Base-by-base conservation (phyloP, 805 yeast species). In the Sugiyamaella floridensis region DNA sequence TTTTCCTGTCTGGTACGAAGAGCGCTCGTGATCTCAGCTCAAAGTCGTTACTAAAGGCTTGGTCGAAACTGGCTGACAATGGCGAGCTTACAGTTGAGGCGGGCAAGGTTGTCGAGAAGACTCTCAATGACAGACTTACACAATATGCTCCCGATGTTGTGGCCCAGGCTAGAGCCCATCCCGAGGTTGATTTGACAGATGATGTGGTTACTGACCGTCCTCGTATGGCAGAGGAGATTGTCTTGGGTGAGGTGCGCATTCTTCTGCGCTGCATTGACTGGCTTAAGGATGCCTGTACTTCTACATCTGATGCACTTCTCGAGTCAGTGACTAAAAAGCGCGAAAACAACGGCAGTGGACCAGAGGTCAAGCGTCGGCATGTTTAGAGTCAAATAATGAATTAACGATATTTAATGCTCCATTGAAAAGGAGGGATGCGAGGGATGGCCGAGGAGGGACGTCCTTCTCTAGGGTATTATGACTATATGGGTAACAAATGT, bases 171-270 rank as follows among this genome's bases (percentile, higher is more conserved):
- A 15, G 20, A 18, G 19, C 4, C 15, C n/a, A 19, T n/a, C 32
- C 41, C 5, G 46, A 22, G 28, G 37, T 34, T 18, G 55, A 48
- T 16, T 19, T 18, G 2, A 18, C 32, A 9, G 51, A 43, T 11
- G 49, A 50, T 26, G 53, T 53, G 7, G 32, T 49, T 44, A 41
- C 52, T 4, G 54, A 56, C 40, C 48, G 53, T 15, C 42, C 46
- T 26, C 46, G 54, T 9, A 63, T 65, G 67, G 53, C 60, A 18
- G 49, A 51, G 8, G 67, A 66, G 48, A 61, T 67, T 1, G 48
- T 61, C 8, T 37, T 48, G 6, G 53, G 63, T n/a, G 71, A 67
- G 47, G 53, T 57, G 22, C 46, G 56, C n/a, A 59, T 67, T 6
- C 57, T 68, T 8, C 44, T 51, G 29, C 49, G 55, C 37, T 61